Percentiles rank a stretch among this genome's conserved stretches.
Conservation (phyloP, 148 eudicot species). For the Bassia scoparia region DNA sequence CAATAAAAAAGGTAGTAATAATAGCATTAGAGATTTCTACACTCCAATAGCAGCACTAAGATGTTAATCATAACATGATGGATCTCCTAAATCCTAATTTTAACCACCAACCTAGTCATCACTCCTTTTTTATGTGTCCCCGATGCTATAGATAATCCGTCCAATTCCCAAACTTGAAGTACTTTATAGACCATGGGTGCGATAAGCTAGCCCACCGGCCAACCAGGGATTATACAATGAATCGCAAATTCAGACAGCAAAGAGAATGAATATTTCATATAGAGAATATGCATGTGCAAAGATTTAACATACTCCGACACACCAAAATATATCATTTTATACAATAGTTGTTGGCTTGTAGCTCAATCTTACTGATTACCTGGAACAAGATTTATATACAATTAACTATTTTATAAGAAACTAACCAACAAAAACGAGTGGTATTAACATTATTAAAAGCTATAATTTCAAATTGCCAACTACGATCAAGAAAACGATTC, state of each 20-base stretch:
- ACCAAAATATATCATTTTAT: too few relatives aligned
- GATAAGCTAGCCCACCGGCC: neutral
- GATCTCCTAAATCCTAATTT: neutral
- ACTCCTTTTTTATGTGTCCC: constrained; percentile 16
- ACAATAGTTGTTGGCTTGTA: too few relatives aligned
- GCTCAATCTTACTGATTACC: too few relatives aligned
- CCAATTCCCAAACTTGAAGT: constrained; percentile 9
- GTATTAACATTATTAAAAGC: too few relatives aligned
- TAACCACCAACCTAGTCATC: constrained; percentile 8
- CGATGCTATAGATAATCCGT: neutral
- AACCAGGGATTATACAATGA: neutral
- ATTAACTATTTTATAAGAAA: too few relatives aligned
- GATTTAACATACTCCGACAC: neutral
- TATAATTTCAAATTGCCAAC: too few relatives aligned
- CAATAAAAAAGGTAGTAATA: constrained; percentile 5
- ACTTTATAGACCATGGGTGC: neutral
- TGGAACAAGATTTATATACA: too few relatives aligned
- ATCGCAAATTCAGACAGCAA: neutral
- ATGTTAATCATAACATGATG: constrained; percentile 7
- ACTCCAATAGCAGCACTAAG: neutral
- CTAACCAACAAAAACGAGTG: too few relatives aligned
- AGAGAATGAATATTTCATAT: neutral
- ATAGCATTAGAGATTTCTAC: constrained; percentile 1
- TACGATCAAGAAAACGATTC: too few relatives aligned
- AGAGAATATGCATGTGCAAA: too few relatives aligned